Evolutionary conservation across 331 rosid genomes (phyloP).

Genomic region (Quercus lobata): DNA sequence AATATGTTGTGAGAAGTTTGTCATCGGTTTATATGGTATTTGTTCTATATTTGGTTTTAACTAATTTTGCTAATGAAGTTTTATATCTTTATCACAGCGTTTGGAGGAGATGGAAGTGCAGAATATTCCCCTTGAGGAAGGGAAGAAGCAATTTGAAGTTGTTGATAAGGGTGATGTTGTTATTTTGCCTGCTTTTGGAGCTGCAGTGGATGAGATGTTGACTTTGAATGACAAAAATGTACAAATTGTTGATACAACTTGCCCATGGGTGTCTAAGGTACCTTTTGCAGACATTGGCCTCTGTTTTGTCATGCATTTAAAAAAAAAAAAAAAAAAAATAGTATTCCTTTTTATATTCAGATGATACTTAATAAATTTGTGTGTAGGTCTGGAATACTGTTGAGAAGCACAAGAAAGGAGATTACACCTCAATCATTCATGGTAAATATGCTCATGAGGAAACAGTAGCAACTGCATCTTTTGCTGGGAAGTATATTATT

Average conservation of each 20-base stretch:
- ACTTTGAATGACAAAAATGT: slow-evolving; percentile 30
- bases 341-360: too few species aligned
- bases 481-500: too few species aligned
- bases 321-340: not conserved
- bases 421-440: too few species aligned
- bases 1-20: not conserved
- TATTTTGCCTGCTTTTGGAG: slow-evolving; percentile 97
- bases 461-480: too few species aligned
- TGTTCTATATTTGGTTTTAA: not conserved
- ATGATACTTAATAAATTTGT: too few species aligned
- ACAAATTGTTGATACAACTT: too few species aligned
- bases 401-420: too few species aligned
- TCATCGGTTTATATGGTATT: not conserved
- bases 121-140: slow-evolving; percentile 61
- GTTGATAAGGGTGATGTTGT: slow-evolving; percentile 84
- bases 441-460: too few species aligned
- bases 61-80: not conserved
- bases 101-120: slow-evolving; percentile 89
- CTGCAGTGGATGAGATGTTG: slow-evolving; percentile 96
- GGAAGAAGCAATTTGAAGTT: slow-evolving; percentile 75
- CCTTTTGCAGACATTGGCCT: not conserved
- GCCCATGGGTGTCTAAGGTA: slow-evolving; percentile 99
- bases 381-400: too few species aligned
- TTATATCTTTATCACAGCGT: slow-evolving; percentile 42
- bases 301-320: not conserved